Base-by-base conservation (phyloP, 345 rosid genomes). In the Pistacia vera region DNA sequence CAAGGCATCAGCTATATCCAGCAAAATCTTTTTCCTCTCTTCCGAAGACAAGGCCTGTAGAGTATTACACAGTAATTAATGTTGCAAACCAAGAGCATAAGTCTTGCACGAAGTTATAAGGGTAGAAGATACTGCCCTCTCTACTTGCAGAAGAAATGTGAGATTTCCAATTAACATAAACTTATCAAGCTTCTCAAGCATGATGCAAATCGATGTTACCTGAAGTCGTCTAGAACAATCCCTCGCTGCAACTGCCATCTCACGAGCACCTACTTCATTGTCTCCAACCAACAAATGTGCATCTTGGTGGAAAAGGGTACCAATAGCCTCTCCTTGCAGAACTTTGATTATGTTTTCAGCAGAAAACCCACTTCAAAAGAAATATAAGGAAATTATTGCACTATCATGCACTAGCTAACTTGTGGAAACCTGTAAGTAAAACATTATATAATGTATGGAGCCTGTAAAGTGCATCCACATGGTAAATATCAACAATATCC, bases 221-320 rank as follows among this genome's bases (percentile, higher is more conserved):
- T 97, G 98, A 77, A 92, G 97, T 81, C 82, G 82, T 75, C 97
- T 88, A 63, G 99, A 90, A 83, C 96, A 82, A 72, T 97, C 99
- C 86, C 97, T 92, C 25, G 98, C 97, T 57, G 93, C 94, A 74
- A 91, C 90, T 75, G 98, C 99, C 99, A 94, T 92, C 41, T 91
- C 92, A 63, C 89, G 90, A 25, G 89, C 91, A 76, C 84, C 75
- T 41, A 88, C 79, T 76, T 89, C 98, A 60, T 87, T 85, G 72
- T 73, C 51, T 1, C 88, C 84, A 68, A 75, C 85, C 95, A 93
- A 97, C 67, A 86, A 41, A 82, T 90, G 94, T 51, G 98, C 97
- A 83, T 94, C 92, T 82, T 86, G 84, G 81, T 97, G 99, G 86
- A 97, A 97, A 51, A 97, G 92, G 72, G 99, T 94, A 76, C 99